Conservation (phyloP, 2,329 filamentous ascomycete species). For the Diaporthe citri region DNA sequence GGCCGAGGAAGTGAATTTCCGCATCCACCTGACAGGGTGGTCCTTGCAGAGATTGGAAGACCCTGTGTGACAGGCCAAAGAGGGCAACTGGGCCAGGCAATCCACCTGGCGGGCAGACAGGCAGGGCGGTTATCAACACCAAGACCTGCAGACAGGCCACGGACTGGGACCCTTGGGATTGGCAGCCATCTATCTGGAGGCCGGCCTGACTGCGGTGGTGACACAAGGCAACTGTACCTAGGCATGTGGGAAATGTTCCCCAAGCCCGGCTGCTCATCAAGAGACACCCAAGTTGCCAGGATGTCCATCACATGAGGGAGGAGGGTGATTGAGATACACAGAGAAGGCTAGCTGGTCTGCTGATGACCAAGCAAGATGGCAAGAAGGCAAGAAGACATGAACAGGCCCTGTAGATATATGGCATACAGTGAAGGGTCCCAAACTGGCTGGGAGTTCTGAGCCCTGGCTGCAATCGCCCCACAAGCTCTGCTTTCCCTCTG, state of each 20-base stretch:
- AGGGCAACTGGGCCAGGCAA: neutral
- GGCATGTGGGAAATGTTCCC: neutral
- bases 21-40: neutral
- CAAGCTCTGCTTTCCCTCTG: neutral
- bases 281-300: neutral
- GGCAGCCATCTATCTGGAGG: neutral
- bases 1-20: conserved; percentile 17
- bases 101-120: neutral
- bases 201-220: neutral
- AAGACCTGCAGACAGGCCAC: neutral
- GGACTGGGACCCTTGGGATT: neutral
- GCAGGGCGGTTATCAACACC: neutral
- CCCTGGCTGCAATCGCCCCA: neutral
- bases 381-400: neutral
- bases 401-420: neutral
- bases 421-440: neutral
- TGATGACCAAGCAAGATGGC: neutral
- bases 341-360: neutral
- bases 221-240: neutral
- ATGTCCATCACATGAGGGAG: neutral
- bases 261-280: neutral
- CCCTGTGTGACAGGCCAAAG: conserved; percentile 19
- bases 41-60: conserved; percentile 28
- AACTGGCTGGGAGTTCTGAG: neutral
- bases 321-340: neutral